A percentile compares a stretch with the other conserved stretches of the same genome.
These are phyloP conservation scores for Rubia balearica DNA, from an alignment of 305 asterid species.

Conservation along the genomic window DNA sequence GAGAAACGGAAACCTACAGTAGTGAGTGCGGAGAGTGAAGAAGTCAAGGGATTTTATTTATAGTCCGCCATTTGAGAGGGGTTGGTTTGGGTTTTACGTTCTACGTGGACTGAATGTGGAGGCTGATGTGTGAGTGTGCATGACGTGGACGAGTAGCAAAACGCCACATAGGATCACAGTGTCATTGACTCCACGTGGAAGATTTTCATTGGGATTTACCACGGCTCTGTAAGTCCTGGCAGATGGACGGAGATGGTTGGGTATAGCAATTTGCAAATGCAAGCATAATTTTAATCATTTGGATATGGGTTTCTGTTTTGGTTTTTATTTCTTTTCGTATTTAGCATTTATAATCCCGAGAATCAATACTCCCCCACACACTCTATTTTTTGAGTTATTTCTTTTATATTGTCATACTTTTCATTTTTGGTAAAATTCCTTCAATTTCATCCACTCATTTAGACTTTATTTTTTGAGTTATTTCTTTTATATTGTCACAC, in stretches of 20 bases:
- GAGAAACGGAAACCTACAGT: background rate
- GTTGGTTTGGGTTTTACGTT: slow-evolving; percentile 18
- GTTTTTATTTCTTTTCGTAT: background rate
- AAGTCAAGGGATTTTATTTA: slow-evolving; percentile 21
- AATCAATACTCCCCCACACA: too few relatives aligned
- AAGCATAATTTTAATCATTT: background rate
- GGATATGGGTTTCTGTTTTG: background rate
- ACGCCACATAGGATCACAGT: slow-evolving; percentile 18
- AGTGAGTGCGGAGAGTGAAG: slow-evolving; percentile 24
- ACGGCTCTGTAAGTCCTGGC: slow-evolving; percentile 34
- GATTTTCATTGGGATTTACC: slow-evolving; percentile 31
- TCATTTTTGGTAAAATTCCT: too few relatives aligned
- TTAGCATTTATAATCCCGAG: background rate
- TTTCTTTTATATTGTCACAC: too few relatives aligned
- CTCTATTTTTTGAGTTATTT: too few relatives aligned
- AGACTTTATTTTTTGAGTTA: too few relatives aligned
- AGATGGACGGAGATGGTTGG: slow-evolving; percentile 15
- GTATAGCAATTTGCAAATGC: background rate
- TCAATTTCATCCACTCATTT: too few relatives aligned
- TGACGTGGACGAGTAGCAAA: slow-evolving; percentile 15
- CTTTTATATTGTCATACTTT: too few relatives aligned
- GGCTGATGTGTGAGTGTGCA: slow-evolving; percentile 8
- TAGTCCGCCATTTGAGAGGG: slow-evolving; percentile 13
- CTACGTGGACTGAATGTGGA: slow-evolving; percentile 28
- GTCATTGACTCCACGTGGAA: slow-evolving; percentile 60